phyloP scores from a whole-genome alignment of 805 yeast species.

The Pichia kluyveri region DNA sequence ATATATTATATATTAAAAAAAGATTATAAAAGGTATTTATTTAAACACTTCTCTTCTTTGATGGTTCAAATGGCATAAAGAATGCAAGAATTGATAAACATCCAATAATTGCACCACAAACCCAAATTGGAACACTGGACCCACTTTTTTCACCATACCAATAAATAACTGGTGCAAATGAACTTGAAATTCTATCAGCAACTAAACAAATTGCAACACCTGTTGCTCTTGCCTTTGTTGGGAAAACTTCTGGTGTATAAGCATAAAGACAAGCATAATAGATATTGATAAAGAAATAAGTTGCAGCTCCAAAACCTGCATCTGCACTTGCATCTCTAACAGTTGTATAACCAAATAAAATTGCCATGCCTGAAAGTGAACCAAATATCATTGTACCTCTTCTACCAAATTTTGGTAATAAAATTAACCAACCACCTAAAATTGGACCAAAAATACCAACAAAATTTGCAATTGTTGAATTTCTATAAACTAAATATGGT shows the following conservation, averaged over 20 bases:
- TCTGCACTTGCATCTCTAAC: slow-evolving; percentile 47
- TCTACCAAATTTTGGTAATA: slow-evolving; percentile 36
- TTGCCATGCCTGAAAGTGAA: slow-evolving; percentile 44
- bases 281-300: slow-evolving; percentile 39
- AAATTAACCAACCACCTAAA: slow-evolving; percentile 34
- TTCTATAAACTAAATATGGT: slow-evolving; percentile 35
- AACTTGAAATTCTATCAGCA: slow-evolving; percentile 42
- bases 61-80: slow-evolving; percentile 43
- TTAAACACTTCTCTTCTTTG: slow-evolving; percentile 28
- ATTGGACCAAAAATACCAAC: slow-evolving; percentile 44
- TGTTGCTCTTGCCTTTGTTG: slow-evolving; percentile 44
- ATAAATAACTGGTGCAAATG: slow-evolving; percentile 49
- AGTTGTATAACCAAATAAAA: slow-evolving; percentile 55
- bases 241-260: slow-evolving; percentile 58
- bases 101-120: slow-evolving; percentile 48
- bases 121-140: slow-evolving; percentile 53
- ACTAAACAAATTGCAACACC: slow-evolving; percentile 54
- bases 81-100: slow-evolving; percentile 34
- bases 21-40: neutral
- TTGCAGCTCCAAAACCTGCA: slow-evolving; percentile 40
- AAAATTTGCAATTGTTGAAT: slow-evolving; percentile 37
- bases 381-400: slow-evolving; percentile 49
- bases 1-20: no score
- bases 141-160: slow-evolving; percentile 39
- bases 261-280: slow-evolving; percentile 56